These are phyloP conservation scores for Larix sibirica DNA, from an alignment of 83 land plant genomes.

Conservation along the genomic window DNA sequence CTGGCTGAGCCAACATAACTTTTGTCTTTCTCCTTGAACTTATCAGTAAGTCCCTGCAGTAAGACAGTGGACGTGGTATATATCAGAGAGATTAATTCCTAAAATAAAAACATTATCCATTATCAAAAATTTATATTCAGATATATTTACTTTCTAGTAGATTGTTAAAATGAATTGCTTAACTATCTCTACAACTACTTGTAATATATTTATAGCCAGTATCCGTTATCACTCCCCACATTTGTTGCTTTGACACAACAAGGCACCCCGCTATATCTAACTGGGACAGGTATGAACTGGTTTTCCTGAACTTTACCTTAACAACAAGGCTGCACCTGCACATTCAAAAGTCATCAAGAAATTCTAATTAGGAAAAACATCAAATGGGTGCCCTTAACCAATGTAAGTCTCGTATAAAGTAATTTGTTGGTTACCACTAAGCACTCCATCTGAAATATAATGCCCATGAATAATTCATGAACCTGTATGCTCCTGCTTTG, in stretches of 20 bases:
- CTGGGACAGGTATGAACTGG: not conserved
- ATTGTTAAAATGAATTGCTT: not conserved
- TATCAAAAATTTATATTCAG: not conserved
- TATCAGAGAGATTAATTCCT: slow-evolving; percentile 10
- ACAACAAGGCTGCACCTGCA: slow-evolving; percentile 82
- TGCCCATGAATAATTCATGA: too few species aligned
- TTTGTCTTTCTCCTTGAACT: slow-evolving; percentile 76
- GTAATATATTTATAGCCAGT: not conserved
- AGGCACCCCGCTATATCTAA: not conserved
- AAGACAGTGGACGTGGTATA: not conserved
- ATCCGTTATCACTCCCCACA: not conserved
- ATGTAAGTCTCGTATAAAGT: not conserved
- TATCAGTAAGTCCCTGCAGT: slow-evolving; percentile 86
- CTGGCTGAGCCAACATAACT: slow-evolving; percentile 69
- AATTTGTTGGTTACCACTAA: too few species aligned
- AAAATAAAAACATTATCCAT: not conserved
- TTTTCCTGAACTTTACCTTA: slow-evolving; percentile 49
- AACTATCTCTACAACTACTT: too few species aligned
- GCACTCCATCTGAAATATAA: too few species aligned
- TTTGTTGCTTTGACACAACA: not conserved
- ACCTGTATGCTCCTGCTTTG: too few species aligned
- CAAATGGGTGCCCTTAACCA: not conserved
- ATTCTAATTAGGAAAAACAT: not conserved
- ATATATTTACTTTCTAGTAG: not conserved
- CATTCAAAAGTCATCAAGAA: not conserved